Evolutionary conservation across 2,329 filamentous ascomycete species (phyloP).

Genomic region (Hirsutella minnesotensis): DNA sequence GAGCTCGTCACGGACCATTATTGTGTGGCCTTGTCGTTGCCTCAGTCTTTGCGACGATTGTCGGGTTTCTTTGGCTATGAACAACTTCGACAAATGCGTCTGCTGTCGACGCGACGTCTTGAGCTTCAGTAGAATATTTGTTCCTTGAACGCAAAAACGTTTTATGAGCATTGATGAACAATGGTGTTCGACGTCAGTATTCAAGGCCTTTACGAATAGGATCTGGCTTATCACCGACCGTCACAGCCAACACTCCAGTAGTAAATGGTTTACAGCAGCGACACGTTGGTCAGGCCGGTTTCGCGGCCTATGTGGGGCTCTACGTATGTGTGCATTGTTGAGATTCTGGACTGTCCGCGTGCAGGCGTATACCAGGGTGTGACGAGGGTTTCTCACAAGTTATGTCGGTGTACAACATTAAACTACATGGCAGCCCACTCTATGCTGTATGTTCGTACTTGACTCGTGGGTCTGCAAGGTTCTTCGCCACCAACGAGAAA

Average conservation of each 20-base stretch:
- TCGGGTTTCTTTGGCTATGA: slow-evolving; percentile 83
- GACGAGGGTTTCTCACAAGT: too few relatives aligned
- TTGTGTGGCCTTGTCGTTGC: slow-evolving; percentile 95
- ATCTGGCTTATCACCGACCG: too few relatives aligned
- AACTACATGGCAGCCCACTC: slow-evolving; percentile 88
- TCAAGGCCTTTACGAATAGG: too few relatives aligned
- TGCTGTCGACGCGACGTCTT: slow-evolving; percentile 82
- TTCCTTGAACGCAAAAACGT: slow-evolving; percentile 54
- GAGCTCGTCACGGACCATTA: slow-evolving; percentile 69
- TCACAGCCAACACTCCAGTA: too few relatives aligned
- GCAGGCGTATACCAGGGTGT: too few relatives aligned
- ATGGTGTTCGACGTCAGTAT: too few relatives aligned
- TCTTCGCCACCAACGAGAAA: slow-evolving; percentile 71
- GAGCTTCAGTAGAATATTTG: slow-evolving; percentile 84
- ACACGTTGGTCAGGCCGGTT: too few relatives aligned
- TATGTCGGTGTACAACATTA: neutral
- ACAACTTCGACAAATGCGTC: slow-evolving; percentile 94
- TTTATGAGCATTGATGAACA: too few relatives aligned
- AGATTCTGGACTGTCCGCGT: too few relatives aligned
- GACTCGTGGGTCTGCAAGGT: slow-evolving; percentile 17
- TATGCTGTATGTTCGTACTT: slow-evolving; percentile 66
- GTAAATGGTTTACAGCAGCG: too few relatives aligned
- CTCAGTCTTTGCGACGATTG: slow-evolving; percentile 92
- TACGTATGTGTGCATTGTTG: too few relatives aligned
- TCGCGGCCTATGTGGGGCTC: too few relatives aligned